A percentile compares a stretch with the other conserved stretches of the same genome.
Evolutionary conservation across 2,329 filamentous ascomycete genomes (phyloP).

Genomic region (Monosporascus sp.): DNA sequence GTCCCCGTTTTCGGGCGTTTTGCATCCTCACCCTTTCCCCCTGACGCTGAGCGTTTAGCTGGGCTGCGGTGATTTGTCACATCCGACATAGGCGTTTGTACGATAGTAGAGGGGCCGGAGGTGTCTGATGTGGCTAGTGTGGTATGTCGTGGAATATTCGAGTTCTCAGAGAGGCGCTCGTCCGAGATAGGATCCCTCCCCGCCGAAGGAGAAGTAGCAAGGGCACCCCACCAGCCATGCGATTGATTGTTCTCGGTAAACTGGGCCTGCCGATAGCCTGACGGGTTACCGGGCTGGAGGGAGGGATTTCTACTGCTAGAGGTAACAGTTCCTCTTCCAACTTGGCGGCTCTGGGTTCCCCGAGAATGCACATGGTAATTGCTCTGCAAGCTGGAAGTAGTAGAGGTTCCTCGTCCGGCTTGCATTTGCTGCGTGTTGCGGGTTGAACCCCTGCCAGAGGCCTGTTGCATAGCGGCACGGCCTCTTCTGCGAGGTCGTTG

Average conservation of each 20-base stretch:
- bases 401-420: neutral
- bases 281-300: too few species aligned
- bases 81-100: neutral
- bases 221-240: too few species aligned
- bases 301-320: neutral
- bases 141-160: neutral
- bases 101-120: neutral
- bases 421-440: neutral
- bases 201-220: too few species aligned
- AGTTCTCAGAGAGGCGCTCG: neutral
- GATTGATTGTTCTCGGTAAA: too few species aligned
- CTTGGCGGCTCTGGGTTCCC: neutral
- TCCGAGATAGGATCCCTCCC: neutral
- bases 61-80: neutral
- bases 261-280: too few species aligned
- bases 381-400: neutral
- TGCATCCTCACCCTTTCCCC: neutral
- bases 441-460: too few species aligned
- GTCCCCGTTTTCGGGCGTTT: neutral
- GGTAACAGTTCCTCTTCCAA: neutral
- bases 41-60: neutral
- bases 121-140: neutral
- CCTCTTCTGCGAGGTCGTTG: constrained; percentile 2
- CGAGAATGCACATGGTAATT: neutral
- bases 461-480: neutral